Evolutionary conservation across 805 yeast species (phyloP).

Genomic region (Yarrowia sp.): DNA sequence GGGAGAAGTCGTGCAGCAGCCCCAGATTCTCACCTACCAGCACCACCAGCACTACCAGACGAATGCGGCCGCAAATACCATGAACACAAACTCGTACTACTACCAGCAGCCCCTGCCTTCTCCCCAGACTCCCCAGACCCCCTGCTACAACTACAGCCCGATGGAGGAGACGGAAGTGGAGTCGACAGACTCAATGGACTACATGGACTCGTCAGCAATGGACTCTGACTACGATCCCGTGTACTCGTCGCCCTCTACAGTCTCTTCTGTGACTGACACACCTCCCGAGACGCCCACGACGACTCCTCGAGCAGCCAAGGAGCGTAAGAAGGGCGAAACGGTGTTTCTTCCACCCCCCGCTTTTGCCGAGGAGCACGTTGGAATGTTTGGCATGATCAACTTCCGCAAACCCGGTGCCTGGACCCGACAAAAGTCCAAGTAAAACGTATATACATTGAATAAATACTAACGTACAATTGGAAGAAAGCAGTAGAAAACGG

Average conservation of each 20-base stretch:
- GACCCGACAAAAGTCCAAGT: constrained; percentile 42
- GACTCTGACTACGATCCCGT: constrained; percentile 17
- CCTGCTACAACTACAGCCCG: constrained; percentile 17
- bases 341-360: constrained; percentile 43
- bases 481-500: neutral
- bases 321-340: constrained; percentile 43
- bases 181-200: constrained; percentile 3
- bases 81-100: constrained; percentile 29
- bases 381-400: constrained; percentile 44
- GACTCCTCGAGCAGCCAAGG: constrained; percentile 21
- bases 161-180: constrained; percentile 5
- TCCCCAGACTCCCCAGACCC: constrained; percentile 12
- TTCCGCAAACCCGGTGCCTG: constrained; percentile 45
- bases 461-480: neutral
- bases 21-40: constrained; percentile 21
- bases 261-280: neutral
- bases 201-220: constrained; percentile 3
- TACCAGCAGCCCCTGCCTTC: constrained; percentile 5
- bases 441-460: constrained; percentile 16
- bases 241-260: constrained; percentile 21
- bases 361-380: constrained; percentile 43
- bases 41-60: constrained; percentile 15
- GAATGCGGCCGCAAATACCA: neutral
- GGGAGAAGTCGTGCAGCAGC: neutral
- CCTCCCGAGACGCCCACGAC: constrained; percentile 18